Evolutionary conservation across 169 alveolate genomes (phyloP).

Genomic region (Amoebophrya sp.): DNA sequence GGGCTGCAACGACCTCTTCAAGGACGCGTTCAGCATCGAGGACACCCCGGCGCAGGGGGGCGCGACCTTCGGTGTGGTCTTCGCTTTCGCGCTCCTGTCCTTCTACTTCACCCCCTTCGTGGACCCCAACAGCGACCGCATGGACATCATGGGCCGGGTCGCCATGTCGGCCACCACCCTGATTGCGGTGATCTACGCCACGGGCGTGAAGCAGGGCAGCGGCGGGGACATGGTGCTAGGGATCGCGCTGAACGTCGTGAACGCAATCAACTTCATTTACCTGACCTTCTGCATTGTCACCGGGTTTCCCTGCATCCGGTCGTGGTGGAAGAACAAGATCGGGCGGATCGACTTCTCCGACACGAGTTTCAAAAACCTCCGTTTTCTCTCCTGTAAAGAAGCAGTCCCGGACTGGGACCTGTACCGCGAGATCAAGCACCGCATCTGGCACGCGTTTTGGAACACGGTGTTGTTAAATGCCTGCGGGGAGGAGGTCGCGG

Average conservation of each 20-base stretch:
- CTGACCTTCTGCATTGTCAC: background rate
- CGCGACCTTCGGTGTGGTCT: background rate
- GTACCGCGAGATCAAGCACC: background rate
- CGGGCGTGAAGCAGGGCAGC: background rate
- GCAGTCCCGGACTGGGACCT: background rate
- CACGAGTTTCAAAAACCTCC: background rate
- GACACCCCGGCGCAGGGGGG: background rate
- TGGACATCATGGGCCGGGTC: background rate
- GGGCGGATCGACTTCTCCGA: background rate
- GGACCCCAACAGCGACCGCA: background rate
- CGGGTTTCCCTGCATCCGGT: background rate
- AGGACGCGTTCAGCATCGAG: background rate
- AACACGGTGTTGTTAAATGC: background rate
- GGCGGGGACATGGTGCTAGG: background rate
- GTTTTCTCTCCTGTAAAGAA: background rate
- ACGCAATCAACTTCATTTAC: background rate
- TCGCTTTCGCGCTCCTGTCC: background rate
- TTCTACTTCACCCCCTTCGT: background rate
- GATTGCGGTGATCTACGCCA: background rate
- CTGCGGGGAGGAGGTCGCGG: background rate
- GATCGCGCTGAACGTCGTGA: constrained; percentile 2
- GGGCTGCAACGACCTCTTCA: background rate
- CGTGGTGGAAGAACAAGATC: background rate
- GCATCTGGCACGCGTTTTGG: constrained; percentile 11
- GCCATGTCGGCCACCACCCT: background rate